Base-by-base conservation (phyloP, 257 asterid genomes). In the Ballota nigra region DNA sequence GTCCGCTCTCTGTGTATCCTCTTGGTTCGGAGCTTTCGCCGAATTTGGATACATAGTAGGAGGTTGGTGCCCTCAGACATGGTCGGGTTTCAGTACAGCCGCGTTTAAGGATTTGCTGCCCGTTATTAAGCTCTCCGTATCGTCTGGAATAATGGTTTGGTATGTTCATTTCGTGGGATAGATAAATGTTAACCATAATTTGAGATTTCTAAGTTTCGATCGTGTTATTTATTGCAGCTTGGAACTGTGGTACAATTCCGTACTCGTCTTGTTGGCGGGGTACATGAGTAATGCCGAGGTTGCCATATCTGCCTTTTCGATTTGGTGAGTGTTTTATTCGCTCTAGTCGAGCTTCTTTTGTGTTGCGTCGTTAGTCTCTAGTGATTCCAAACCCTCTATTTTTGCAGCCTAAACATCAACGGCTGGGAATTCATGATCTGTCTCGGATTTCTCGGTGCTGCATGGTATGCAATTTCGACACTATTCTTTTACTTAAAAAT, bases 71-170 rank as follows among this genome's bases (percentile, higher is more conserved):
- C 87, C 91, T 53, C 74, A 79, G 40, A 81, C 89, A 6, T 88
- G 95, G 92, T 73, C 76, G 0, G 90, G 92, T 0, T 83, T 88
- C 7, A 79, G 79, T 0, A 3, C 40, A 9, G 79, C 86, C 13
- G 92, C 95, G 0, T 84, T 88, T 57, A 72, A 80, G n/a, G 92
- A 88, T 20, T 70, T 88, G 0, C 49, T 81, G 69, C 85, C 90
- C 2, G 86, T 86, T 9, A 47, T 84, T 3, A 86, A 76, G 73
- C 88, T 88, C 47, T 88, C 95, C 2, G 76, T 82, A 5, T 85
- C 92, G 18, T 84, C 92, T 7, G 95, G 92, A 15, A 68, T 80
- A 57, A 88, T 88, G 95, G 77, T 88, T 68, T 86, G 89, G 92
- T 86, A 86, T 36, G 12, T 28, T 28, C 9, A 2, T 38, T 67